Evolutionary conservation across 177 flowering plant genomes (phyloP).

Genomic region (Tripterygium wilfordii): DNA sequence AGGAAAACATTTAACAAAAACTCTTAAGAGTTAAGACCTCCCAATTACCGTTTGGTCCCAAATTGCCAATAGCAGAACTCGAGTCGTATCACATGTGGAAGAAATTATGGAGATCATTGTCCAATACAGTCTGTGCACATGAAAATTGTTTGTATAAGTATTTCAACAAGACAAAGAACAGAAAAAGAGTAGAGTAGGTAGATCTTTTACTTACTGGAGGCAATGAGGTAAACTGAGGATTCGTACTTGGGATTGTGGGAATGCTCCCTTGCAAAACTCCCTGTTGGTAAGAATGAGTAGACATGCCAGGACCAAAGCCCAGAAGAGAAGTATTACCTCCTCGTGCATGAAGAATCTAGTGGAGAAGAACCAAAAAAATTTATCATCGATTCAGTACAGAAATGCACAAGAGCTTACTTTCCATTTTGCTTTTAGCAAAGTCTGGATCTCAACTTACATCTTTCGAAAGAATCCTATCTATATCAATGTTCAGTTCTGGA

Average conservation of each 20-base stretch:
- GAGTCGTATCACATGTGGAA: conserved; percentile 68
- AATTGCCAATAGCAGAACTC: conserved; percentile 36
- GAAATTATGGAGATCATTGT: conserved; percentile 62
- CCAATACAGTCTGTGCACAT: conserved; percentile 38
- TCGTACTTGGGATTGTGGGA: conserved; percentile 30
- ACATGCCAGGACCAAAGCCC: conserved; percentile 43
- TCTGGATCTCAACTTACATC: conserved; percentile 51
- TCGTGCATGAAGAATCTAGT: conserved; percentile 51
- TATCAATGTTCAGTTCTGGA: conserved; percentile 71
- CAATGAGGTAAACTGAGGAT: conserved; percentile 39
- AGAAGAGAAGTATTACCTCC: conserved; percentile 32
- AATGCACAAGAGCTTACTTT: too few relatives aligned
- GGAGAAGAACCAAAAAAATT: not conserved
- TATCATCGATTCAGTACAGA: not conserved
- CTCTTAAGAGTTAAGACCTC: not conserved
- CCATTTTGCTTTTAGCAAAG: not conserved
- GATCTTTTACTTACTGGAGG: conserved; percentile 64
- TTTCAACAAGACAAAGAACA: too few relatives aligned
- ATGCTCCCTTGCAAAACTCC: conserved; percentile 27
- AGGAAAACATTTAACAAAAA: too few relatives aligned
- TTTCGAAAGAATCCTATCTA: conserved; percentile 70
- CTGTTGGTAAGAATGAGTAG: conserved; percentile 34
- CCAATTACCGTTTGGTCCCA: conserved; percentile 53
- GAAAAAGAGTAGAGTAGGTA: too few relatives aligned
- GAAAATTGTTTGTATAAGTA: not conserved